Evolutionary conservation across 768 basidiomycete species (phyloP), one percentile per base, ranked within the genome.

Genomic region (Favolaschia claudopus): DNA sequence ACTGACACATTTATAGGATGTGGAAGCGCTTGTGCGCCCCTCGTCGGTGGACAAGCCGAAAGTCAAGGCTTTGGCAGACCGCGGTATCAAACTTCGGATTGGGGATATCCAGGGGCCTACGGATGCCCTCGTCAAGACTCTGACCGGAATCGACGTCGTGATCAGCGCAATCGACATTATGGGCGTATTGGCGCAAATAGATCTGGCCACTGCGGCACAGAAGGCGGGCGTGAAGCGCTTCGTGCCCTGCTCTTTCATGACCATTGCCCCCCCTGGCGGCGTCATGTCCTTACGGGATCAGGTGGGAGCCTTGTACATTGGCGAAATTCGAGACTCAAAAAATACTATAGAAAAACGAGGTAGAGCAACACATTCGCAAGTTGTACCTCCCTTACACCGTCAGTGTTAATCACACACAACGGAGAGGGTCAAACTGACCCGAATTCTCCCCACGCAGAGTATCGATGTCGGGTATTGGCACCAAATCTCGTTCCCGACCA

Each of bases 21-120:
- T 53, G 12, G 52, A 53, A 24, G 52, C 52, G 19, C 40, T 53
- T 13, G 42, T 53, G 20, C 52, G 52, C 10, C 52, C 52, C 1
- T 22, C 40, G 3, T 53, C 52, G 6, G 39, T 15, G 31, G 31
- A 10, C 12, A 43, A 13, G 39, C 39, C 52, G 7, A 7, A 29
- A 13, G 52, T 53, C 12, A 44, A 53, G 39, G 27, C 40, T 3
- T 31, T 53, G 7, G 22, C 14, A 13, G 40, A 19, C 8, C 29
- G 7, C 7, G 52, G 52, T 22, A 40, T 53, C 20, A 44, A 44
- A 4, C 32, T 34, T 12, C 40, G 20, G 10, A 22, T 53, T 1
- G 31, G 20, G 4, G 52, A 43, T 9, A 22, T 44, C 15, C 10
- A 3, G 25, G 52, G 52, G 19, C 22, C 52, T 1, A 2, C 43